Evolutionary conservation across 2,329 filamentous ascomycete species (phyloP).

Genomic region (Aspergillus transmontanensis): DNA sequence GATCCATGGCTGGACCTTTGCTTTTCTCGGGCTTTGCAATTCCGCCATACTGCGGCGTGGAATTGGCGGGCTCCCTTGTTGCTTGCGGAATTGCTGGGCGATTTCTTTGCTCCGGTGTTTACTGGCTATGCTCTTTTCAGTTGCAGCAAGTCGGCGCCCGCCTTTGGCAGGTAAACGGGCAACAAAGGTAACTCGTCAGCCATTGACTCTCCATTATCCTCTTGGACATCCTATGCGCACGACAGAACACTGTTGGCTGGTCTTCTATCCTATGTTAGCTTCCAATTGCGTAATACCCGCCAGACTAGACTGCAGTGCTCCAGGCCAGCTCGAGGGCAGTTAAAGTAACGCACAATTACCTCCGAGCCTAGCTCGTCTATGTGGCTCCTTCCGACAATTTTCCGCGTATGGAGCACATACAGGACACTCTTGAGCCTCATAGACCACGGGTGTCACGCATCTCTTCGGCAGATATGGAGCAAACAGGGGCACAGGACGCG

Average conservation of each 20-base stretch:
- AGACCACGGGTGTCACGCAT: not conserved
- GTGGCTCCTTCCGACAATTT: not conserved
- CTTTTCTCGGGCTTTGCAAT: not conserved
- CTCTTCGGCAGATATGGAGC: not conserved
- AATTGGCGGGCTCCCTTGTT: not conserved
- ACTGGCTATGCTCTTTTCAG: conserved; percentile 1
- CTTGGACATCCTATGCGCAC: not conserved
- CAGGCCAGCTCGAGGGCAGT: not conserved
- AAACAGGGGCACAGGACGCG: not conserved
- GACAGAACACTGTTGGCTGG: not conserved
- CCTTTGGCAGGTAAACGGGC: not conserved
- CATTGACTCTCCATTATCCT: not conserved
- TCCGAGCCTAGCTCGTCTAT: not conserved
- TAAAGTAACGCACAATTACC: not conserved
- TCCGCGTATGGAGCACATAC: not conserved
- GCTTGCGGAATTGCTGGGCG: not conserved
- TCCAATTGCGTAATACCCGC: not conserved
- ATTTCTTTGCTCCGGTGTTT: not conserved
- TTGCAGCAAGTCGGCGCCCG: not conserved
- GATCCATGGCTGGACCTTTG: not conserved
- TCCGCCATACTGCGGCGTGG: not conserved
- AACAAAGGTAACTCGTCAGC: not conserved
- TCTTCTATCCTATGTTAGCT: not conserved
- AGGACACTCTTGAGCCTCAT: not conserved
- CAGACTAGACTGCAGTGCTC: not conserved